Evolutionary conservation across 768 basidiomycete genomes (phyloP), one percentile per base, ranked within the genome.

Genomic region (Mycena filopes): DNA sequence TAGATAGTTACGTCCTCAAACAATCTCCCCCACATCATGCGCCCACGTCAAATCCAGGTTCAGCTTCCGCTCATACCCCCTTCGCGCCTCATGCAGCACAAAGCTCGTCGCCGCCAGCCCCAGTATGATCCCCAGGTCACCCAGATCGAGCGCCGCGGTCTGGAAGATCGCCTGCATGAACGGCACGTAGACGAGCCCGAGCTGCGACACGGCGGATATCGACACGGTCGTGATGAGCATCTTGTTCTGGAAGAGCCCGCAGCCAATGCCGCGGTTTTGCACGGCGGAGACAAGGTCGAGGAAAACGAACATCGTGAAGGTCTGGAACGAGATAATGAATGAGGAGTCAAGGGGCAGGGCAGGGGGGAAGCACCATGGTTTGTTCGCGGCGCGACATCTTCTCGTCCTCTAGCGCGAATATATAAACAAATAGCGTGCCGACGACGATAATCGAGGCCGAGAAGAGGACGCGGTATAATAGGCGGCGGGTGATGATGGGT

Each of bases 261-360:
- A 97, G 45, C 90, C 89, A 18, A 99, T 86, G 13, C 95, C 95
- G 57, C 97, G 93, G 77, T 94, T 97, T 76, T 99, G 96, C 33
- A 98, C 78, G 1, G 97, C 97, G 41, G 96, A 98, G 12, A 95
- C 92, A 46, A 99, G 87, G 78, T 99, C 97, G 66, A 99, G 90
- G 83, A 98, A 94, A 62, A 99, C 97, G 79, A 99, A 99, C 74
- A 90, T 92, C 20, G 96, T 93, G 78, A 99, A 99, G 26, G 97
- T 98, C 97, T 98, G 77, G n/a, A 23, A 28, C 28, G 51, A 18
- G n/a, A n/a, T n/a, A n/a, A 38, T 36, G 26, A 50, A 42, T 21
- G 28, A 26, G 47, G 51, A 66, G 41, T 47, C 40, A 51, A 42
- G 45, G 23, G 51, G 26, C 16, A 29, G 7, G 15, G 21, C 25